phyloP scores from a whole-genome alignment of 768 basidiomycete genomes.

The Hypsizygus marmoreus region DNA sequence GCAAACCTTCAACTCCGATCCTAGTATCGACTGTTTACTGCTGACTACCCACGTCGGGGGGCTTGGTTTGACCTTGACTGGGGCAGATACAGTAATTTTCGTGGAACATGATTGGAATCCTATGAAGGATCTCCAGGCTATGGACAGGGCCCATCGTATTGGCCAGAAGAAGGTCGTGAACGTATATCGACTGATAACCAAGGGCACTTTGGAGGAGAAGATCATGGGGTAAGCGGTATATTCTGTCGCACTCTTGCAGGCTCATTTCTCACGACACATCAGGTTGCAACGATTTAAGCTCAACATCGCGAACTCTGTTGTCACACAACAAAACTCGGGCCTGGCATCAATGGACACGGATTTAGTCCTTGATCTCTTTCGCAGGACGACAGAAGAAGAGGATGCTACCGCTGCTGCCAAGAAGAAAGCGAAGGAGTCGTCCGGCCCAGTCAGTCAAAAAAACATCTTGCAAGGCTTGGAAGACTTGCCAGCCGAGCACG shows the following conservation, averaged over 20 bases:
- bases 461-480: conserved; percentile 88
- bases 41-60: conserved; percentile 98
- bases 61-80: conserved; percentile 92
- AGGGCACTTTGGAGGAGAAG: conserved; percentile 97
- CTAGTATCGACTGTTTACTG: conserved; percentile 93
- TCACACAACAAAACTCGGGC: conserved; percentile 96
- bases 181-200: conserved; percentile 95
- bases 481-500: conserved; percentile 89
- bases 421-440: conserved; percentile 54
- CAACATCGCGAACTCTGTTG: conserved; percentile 95
- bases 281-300: conserved; percentile 98
- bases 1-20: conserved; percentile 97
- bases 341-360: conserved; percentile 96
- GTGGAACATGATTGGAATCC: conserved; percentile 99
- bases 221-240: conserved; percentile 88
- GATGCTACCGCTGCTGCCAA: conserved; percentile 53
- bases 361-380: conserved; percentile 92
- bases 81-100: conserved; percentile 98
- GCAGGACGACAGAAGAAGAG: conserved; percentile 79
- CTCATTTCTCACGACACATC: conserved; percentile 12
- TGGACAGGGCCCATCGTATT: conserved; percentile 98
- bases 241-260: not conserved
- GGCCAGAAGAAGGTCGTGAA: conserved; percentile 99
- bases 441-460: conserved; percentile 71
- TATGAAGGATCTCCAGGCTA: conserved; percentile 99